phyloP scores from a whole-genome alignment of 2,329 filamentous ascomycete species.

The Mycosphaerella sp. region DNA sequence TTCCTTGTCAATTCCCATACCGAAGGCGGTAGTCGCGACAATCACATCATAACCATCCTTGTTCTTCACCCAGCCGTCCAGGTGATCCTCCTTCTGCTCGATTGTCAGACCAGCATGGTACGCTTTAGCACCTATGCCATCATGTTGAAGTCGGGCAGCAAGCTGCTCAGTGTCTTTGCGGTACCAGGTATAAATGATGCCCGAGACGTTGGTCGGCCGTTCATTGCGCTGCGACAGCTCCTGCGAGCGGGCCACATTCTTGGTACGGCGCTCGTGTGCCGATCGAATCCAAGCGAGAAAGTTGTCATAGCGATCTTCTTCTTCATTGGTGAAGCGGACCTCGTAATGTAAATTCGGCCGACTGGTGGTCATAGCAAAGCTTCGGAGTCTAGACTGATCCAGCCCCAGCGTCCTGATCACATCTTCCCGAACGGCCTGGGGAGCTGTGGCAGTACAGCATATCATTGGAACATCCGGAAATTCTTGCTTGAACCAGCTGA shows the following conservation, averaged over 20 bases:
- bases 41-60: conserved; percentile 79
- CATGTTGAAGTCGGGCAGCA: conserved; percentile 57
- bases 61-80: conserved; percentile 66
- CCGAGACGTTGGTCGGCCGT: conserved; percentile 59
- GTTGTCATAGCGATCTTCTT: conserved; percentile 66
- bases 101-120: conserved; percentile 66
- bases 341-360: conserved; percentile 87
- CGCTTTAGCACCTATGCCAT: conserved; percentile 66
- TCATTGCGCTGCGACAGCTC: conserved; percentile 51
- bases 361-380: conserved; percentile 77
- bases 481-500: conserved; percentile 76
- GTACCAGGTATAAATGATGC: conserved; percentile 74
- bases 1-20: conserved; percentile 96
- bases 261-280: conserved; percentile 64
- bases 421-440: conserved; percentile 71
- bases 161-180: conserved; percentile 69
- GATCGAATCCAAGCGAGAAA: conserved; percentile 69
- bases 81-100: conserved; percentile 61
- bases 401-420: conserved; percentile 71
- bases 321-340: conserved; percentile 73
- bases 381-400: conserved; percentile 56
- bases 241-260: conserved; percentile 49
- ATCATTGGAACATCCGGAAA: conserved; percentile 86
- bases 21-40: conserved; percentile 91
- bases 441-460: conserved; percentile 88